phyloP scores from a whole-genome alignment of 176 grass and related monocot species.

The Avena eriantha region DNA sequence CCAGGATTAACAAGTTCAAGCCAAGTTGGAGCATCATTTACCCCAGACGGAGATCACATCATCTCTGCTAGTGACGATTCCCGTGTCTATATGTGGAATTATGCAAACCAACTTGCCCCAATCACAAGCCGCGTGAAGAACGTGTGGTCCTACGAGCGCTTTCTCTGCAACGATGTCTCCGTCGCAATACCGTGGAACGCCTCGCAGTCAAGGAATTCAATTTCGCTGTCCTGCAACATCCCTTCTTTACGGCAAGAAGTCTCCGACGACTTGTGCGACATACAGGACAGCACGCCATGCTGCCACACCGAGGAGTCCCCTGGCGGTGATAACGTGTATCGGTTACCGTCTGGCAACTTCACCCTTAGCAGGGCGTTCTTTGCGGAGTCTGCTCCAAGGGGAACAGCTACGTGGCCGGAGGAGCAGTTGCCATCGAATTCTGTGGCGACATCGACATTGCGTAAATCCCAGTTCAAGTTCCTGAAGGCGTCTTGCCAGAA shows the following conservation, averaged over 20 bases:
- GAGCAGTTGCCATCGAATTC: conserved; percentile 70
- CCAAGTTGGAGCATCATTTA: conserved; percentile 81
- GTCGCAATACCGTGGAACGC: conserved; percentile 90
- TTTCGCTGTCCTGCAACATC: conserved; percentile 52
- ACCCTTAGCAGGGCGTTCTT: conserved; percentile 62
- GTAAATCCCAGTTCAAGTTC: conserved; percentile 78
- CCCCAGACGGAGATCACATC: conserved; percentile 83
- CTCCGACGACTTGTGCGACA: conserved; percentile 1
- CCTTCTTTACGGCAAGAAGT: conserved; percentile 58
- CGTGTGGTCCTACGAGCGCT: conserved; percentile 69
- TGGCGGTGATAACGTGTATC: conserved; percentile 34
- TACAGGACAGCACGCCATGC: conserved; percentile 11
- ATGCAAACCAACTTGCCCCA: conserved; percentile 57
- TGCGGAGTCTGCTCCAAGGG: conserved; percentile 58
- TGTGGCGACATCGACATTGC: conserved; percentile 51
- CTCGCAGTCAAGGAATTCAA: conserved; percentile 38
- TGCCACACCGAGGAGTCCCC: conserved; percentile 42
- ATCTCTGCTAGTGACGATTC: conserved; percentile 77
- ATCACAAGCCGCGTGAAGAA: conserved; percentile 48
- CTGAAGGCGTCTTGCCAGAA: conserved; percentile 90
- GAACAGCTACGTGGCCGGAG: conserved; percentile 85
- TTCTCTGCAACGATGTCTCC: conserved; percentile 57
- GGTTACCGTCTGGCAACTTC: conserved; percentile 64
- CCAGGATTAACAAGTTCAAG: conserved; percentile 67
- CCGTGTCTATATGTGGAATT: conserved; percentile 77